Conservation (phyloP, 139 green algal genomes). For the Chlorella vulgaris region DNA sequence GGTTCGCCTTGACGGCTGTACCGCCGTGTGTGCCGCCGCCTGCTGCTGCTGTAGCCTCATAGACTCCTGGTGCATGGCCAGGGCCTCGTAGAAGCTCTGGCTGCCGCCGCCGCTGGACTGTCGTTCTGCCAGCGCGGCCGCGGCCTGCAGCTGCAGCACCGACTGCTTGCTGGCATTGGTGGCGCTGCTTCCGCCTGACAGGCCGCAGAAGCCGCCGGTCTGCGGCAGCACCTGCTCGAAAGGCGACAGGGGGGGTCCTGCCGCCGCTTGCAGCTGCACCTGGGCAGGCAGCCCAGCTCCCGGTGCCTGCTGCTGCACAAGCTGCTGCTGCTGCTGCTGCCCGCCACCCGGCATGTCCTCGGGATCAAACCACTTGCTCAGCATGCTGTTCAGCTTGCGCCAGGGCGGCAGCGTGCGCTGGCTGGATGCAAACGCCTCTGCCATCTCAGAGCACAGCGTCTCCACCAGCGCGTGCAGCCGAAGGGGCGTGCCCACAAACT, state of each 20-base stretch:
- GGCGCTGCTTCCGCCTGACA: not conserved
- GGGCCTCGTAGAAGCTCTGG: slow-evolving; percentile 24
- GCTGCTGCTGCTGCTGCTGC: not conserved
- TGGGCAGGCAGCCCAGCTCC: not conserved
- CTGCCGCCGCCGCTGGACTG: not conserved
- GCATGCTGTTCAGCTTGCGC: slow-evolving; percentile 55
- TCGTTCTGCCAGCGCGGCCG: slow-evolving; percentile 4
- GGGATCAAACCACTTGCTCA: slow-evolving; percentile 64
- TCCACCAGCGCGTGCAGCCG: slow-evolving; percentile 58
- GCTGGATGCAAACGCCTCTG: slow-evolving; percentile 38
- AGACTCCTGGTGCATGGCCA: slow-evolving; percentile 27
- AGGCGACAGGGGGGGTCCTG: not conserved
- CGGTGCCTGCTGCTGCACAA: not conserved
- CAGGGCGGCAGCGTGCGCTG: slow-evolving; percentile 60
- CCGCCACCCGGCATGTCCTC: slow-evolving; percentile 22
- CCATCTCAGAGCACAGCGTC: slow-evolving; percentile 63
- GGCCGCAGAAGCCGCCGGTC: too few relatives aligned
- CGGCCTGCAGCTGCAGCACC: slow-evolving; percentile 12
- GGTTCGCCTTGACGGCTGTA: not conserved
- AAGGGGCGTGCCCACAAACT: slow-evolving; percentile 66
- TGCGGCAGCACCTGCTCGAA: not conserved
- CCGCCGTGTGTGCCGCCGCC: not conserved
- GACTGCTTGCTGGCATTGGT: not conserved
- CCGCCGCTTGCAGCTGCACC: not conserved
- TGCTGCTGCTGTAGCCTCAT: slow-evolving; percentile 25